Conservation (phyloP, 176 grass and related monocot species). For the Aegilops sharonensis region DNA sequence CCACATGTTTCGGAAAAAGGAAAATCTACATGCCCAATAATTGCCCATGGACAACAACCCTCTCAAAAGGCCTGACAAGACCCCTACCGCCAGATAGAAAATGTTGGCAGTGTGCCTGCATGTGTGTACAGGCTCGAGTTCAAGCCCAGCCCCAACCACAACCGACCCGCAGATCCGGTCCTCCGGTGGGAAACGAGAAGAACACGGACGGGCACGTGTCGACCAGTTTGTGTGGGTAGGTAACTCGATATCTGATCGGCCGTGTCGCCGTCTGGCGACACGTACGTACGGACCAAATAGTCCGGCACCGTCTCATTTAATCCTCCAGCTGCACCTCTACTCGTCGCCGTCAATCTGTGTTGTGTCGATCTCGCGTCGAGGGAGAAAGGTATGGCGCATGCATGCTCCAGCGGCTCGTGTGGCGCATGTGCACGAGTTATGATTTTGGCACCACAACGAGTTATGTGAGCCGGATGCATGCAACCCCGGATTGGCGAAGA, state of each 20-base stretch:
- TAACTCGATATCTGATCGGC: background rate
- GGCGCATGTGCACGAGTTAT: background rate
- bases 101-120: background rate
- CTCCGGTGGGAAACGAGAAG: conserved; percentile 7
- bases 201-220: background rate
- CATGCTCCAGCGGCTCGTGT: background rate
- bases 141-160: too few relatives aligned
- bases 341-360: background rate
- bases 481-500: too few relatives aligned
- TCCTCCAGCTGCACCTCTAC: background rate
- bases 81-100: background rate
- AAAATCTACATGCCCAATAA: background rate
- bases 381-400: background rate
- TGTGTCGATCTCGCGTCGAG: background rate
- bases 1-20: background rate
- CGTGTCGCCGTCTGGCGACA: background rate
- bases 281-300: background rate
- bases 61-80: background rate
- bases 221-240: background rate
- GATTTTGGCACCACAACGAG: background rate
- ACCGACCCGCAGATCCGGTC: background rate
- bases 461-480: background rate
- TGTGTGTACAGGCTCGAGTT: conserved; percentile 5
- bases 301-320: conserved; percentile 32
- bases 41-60: background rate